Conservation (phyloP, 2,329 filamentous ascomycete genomes). For the Drechslerella coelobrocha region DNA sequence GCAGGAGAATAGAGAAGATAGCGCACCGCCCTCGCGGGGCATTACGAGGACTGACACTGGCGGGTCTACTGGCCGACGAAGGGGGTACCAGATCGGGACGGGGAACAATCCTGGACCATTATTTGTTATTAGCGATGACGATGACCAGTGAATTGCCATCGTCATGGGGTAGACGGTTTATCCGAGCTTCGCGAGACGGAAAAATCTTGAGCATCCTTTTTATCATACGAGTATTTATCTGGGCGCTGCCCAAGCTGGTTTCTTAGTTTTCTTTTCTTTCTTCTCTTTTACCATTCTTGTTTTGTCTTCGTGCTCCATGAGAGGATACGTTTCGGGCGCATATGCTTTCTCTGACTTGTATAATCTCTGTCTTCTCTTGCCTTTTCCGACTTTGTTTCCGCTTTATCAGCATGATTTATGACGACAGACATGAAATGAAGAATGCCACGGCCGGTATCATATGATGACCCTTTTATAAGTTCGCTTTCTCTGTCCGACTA, state of each 20-base stretch:
- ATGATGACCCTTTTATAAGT: slow-evolving; percentile 5
- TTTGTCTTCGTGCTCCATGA: slow-evolving; percentile 8
- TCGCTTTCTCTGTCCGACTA: not conserved
- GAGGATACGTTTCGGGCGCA: slow-evolving; percentile 40
- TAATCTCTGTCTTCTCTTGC: slow-evolving; percentile 5
- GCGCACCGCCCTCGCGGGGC: slow-evolving; percentile 10
- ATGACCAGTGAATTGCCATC: slow-evolving; percentile 22
- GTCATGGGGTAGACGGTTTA: not conserved
- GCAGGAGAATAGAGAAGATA: slow-evolving; percentile 17
- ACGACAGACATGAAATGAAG: slow-evolving; percentile 48
- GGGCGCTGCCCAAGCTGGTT: not conserved
- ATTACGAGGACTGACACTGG: slow-evolving; percentile 32
- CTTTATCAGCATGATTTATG: slow-evolving; percentile 26
- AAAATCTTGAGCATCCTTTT: not conserved
- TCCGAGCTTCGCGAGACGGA: not conserved
- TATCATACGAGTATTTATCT: not conserved
- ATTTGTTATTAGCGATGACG: slow-evolving; percentile 40
- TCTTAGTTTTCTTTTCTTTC: slow-evolving; percentile 13
- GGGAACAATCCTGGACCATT: slow-evolving; percentile 32
- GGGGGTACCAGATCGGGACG: slow-evolving; percentile 28
- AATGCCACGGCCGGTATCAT: slow-evolving; percentile 38
- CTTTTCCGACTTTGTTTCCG: slow-evolving; percentile 3
- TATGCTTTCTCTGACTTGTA: slow-evolving; percentile 20
- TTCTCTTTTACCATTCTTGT: slow-evolving; percentile 3
- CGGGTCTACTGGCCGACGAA: slow-evolving; percentile 18